Conservation (phyloP, 257 asterid species). For the Solanum piurae region DNA sequence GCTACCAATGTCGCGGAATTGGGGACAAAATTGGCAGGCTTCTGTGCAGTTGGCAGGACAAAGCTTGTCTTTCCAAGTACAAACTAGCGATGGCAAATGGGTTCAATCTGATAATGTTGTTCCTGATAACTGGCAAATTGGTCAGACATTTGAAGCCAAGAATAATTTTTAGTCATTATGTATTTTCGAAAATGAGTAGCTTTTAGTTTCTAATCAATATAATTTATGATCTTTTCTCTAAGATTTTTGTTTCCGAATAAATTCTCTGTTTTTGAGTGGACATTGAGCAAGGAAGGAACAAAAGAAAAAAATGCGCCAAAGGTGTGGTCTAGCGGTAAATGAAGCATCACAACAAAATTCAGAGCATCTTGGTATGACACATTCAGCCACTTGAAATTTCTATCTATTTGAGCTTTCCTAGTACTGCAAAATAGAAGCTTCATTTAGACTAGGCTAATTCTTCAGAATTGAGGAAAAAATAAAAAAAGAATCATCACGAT, state of each 20-base stretch:
- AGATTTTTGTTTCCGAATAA: neutral
- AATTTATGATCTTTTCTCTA: neutral
- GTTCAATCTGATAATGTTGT: neutral
- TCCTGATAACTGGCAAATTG: neutral
- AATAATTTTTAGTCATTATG: neutral
- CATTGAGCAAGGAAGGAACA: neutral
- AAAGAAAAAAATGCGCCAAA: neutral
- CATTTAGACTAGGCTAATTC: neutral
- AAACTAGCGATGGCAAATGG: neutral
- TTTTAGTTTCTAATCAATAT: neutral
- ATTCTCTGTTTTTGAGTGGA: neutral
- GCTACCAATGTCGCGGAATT: conserved; percentile 18
- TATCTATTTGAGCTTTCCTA: neutral
- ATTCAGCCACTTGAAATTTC: neutral
- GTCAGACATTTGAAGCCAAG: neutral
- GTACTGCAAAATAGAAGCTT: neutral
- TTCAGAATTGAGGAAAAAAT: neutral
- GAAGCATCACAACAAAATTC: neutral
- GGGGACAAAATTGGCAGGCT: conserved; percentile 37
- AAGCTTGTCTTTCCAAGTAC: neutral
- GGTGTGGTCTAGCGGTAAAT: neutral
- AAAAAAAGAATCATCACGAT: neutral
- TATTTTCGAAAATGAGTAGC: neutral
- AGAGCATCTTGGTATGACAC: neutral
- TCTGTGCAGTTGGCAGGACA: neutral